Conservation (phyloP, 148 eudicot genomes). For the Cornus controversa region DNA sequence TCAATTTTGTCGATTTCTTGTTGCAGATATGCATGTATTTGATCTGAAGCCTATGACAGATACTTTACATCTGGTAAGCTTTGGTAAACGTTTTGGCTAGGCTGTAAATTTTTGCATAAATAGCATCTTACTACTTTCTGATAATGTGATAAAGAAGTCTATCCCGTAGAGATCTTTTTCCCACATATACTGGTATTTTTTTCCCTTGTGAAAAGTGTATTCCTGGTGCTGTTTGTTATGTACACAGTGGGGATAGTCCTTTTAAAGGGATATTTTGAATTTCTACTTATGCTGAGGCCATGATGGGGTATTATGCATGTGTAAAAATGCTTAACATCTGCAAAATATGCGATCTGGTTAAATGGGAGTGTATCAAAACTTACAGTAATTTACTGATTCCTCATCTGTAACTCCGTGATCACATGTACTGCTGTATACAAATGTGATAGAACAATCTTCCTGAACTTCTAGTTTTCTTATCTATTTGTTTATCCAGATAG, state of each 20-base stretch:
- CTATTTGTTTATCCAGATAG: no score
- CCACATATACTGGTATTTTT: background rate
- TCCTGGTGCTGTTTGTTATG: background rate
- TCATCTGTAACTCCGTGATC: background rate
- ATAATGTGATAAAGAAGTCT: background rate
- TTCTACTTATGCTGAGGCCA: constrained; percentile 1
- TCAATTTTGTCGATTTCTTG: constrained; percentile 16
- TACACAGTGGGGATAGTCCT: background rate
- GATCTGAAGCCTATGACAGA: constrained; percentile 74
- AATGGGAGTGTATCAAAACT: background rate
- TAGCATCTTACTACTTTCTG: background rate
- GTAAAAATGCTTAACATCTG: no score
- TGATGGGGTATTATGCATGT: background rate
- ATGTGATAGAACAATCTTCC: no score
- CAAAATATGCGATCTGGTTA: background rate
- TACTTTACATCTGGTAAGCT: constrained; percentile 65
- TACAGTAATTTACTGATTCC: background rate
- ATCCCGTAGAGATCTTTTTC: constrained; percentile 1
- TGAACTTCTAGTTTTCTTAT: no score
- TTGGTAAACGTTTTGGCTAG: constrained; percentile 10
- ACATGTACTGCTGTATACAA: background rate
- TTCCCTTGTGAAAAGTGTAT: background rate
- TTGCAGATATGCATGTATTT: constrained; percentile 81
- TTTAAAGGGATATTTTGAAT: background rate
- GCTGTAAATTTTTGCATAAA: background rate